These are phyloP conservation scores for Lyophyllum shimeji DNA, from an alignment of 768 basidiomycete genomes.

Conservation along the genomic window DNA sequence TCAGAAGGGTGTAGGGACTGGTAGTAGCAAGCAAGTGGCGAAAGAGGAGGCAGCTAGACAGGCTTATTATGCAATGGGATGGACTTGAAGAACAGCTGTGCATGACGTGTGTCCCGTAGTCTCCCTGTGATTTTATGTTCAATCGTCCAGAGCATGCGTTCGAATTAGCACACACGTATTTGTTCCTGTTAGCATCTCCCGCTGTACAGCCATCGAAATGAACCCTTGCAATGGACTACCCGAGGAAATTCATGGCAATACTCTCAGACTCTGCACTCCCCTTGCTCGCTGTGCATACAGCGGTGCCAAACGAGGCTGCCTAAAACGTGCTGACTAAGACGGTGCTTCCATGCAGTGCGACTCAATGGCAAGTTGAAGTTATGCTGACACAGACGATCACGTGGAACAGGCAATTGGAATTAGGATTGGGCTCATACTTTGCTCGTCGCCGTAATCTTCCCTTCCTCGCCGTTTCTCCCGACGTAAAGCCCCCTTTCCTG, in stretches of 20 bases:
- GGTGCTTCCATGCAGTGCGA: not conserved
- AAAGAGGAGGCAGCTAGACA: constrained; percentile 76
- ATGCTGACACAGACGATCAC: constrained; percentile 18
- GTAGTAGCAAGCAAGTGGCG: constrained; percentile 69
- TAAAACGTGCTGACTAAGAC: not conserved
- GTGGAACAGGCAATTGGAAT: constrained; percentile 7
- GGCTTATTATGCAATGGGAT: constrained; percentile 76
- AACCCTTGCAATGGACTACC: not conserved
- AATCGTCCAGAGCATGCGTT: not conserved
- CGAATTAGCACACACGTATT: not conserved
- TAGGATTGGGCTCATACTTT: not conserved
- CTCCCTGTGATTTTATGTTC: not conserved
- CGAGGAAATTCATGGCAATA: too few relatives aligned
- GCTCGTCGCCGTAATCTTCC: constrained; percentile 6
- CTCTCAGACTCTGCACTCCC: too few relatives aligned
- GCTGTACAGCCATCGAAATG: not conserved
- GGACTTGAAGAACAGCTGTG: constrained; percentile 39
- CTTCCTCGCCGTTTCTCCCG: constrained; percentile 1
- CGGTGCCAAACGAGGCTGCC: not conserved
- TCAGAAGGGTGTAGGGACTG: constrained; percentile 62
- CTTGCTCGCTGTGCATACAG: too few relatives aligned
- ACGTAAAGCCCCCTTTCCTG: constrained; percentile 1
- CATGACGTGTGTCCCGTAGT: not conserved
- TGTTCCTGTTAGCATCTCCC: not conserved
- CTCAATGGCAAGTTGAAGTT: constrained; percentile 9